Evolutionary conservation across 2,329 filamentous ascomycete species (phyloP).

Genomic region (Magnaporthiopsis incrustans): DNA sequence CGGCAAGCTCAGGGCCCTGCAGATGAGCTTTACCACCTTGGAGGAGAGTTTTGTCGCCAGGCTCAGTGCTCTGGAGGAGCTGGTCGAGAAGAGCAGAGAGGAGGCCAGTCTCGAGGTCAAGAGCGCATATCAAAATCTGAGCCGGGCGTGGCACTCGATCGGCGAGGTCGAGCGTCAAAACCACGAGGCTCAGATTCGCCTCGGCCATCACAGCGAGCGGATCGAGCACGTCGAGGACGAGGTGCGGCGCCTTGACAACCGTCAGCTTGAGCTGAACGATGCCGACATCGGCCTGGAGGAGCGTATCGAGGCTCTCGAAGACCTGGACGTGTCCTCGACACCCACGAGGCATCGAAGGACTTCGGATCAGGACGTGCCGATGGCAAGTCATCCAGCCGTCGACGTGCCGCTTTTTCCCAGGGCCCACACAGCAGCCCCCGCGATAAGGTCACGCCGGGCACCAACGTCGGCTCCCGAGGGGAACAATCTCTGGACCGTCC

Average conservation of each 20-base stretch:
- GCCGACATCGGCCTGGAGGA: slow-evolving; percentile 46
- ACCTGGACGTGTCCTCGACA: slow-evolving; percentile 21
- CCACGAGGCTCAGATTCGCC: slow-evolving; percentile 27
- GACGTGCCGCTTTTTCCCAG: neutral
- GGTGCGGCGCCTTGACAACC: slow-evolving; percentile 36
- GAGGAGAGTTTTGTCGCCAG: slow-evolving; percentile 32
- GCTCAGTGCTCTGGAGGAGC: slow-evolving; percentile 45
- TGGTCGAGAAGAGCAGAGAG: slow-evolving; percentile 42
- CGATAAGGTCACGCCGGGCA: neutral
- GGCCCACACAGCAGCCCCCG: neutral
- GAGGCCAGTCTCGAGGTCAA: slow-evolving; percentile 46
- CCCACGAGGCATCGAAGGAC: slow-evolving; percentile 19
- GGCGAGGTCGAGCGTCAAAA: slow-evolving; percentile 33
- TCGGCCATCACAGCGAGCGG: slow-evolving; percentile 31
- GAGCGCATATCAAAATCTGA: slow-evolving; percentile 45
- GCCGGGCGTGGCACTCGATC: slow-evolving; percentile 45
- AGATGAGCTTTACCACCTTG: slow-evolving; percentile 10
- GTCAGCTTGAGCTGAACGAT: slow-evolving; percentile 42
- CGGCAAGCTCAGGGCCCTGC: slow-evolving; percentile 21
- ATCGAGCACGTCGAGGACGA: slow-evolving; percentile 31
- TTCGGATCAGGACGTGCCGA: neutral
- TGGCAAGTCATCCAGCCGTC: neutral
- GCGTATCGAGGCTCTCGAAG: slow-evolving; percentile 41
- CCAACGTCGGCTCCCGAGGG: slow-evolving; percentile 14
- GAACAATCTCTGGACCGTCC: slow-evolving; percentile 45